Evolutionary conservation across 2,329 filamentous ascomycete species (phyloP).

Genomic region (Apiospora aurea): DNA sequence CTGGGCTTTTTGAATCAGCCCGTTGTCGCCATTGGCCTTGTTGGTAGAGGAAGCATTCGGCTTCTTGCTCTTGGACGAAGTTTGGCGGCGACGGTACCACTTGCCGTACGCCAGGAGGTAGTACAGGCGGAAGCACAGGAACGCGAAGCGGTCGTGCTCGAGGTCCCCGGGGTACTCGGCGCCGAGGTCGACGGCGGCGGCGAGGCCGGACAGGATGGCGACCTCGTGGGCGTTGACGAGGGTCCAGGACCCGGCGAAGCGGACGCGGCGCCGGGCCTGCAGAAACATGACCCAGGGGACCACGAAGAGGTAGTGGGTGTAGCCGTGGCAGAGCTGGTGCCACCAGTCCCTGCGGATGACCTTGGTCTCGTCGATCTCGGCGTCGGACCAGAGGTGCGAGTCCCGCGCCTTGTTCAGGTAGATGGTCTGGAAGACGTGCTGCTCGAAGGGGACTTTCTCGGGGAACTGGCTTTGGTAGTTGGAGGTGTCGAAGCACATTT

Average conservation of each 20-base stretch:
- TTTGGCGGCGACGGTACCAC: conserved; percentile 59
- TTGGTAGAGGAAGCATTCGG: background rate
- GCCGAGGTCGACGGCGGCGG: conserved; percentile 72
- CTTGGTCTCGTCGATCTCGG: conserved; percentile 60
- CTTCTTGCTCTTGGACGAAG: conserved; percentile 31
- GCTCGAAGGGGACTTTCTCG: conserved; percentile 49
- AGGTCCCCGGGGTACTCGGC: conserved; percentile 69
- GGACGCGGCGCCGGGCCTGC: conserved; percentile 65
- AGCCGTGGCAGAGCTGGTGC: conserved; percentile 67
- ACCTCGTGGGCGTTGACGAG: conserved; percentile 73
- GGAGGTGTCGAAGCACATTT: conserved; percentile 63
- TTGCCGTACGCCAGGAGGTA: conserved; percentile 67
- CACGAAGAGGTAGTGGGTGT: conserved; percentile 64
- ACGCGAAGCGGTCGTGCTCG: conserved; percentile 67
- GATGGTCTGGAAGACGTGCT: conserved; percentile 54
- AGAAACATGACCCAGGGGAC: conserved; percentile 73
- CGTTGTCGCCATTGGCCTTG: background rate
- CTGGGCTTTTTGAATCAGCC: conserved; percentile 46
- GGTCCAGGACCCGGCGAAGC: conserved; percentile 70
- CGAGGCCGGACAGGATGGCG: conserved; percentile 71
- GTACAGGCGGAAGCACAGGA: conserved; percentile 67
- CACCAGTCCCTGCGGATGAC: conserved; percentile 67
- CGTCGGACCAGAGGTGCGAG: conserved; percentile 58
- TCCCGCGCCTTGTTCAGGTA: conserved; percentile 65
- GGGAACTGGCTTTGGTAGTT: conserved; percentile 68